A percentile compares a stretch with the other conserved stretches of the same genome.
These are phyloP conservation scores for Pichia kluyveri DNA, from an alignment of 805 yeast species.

Conservation along the genomic window DNA sequence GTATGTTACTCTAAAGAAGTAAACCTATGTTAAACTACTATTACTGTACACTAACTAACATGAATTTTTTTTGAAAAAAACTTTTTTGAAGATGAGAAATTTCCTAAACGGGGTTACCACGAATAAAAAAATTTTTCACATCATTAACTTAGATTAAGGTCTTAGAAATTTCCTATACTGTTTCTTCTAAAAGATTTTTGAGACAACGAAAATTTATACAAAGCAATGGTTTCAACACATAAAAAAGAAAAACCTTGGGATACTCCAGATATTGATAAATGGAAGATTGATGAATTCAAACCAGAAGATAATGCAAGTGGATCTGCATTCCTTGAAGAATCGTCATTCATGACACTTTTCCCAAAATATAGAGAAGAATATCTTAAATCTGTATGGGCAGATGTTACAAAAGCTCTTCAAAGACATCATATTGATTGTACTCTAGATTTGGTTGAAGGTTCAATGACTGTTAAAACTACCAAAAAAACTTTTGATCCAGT, in stretches of 20 bases:
- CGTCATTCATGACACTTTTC: constrained; percentile 87
- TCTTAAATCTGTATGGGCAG: constrained; percentile 85
- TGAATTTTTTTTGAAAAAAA: no score
- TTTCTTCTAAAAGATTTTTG: no score
- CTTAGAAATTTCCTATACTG: no score
- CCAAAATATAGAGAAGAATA: constrained; percentile 95
- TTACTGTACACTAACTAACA: no score
- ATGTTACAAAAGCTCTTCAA: constrained; percentile 74
- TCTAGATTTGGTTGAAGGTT: constrained; percentile 87
- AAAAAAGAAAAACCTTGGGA: constrained; percentile 98
- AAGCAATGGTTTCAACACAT: constrained; percentile 78
- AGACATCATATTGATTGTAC: constrained; percentile 72
- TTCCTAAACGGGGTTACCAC: no score
- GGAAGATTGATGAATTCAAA: constrained; percentile 82
- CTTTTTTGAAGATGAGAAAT: no score
- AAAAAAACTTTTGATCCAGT: constrained; percentile 95
- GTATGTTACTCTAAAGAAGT: no score
- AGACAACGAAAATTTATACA: no score
- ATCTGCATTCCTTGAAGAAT: constrained; percentile 87
- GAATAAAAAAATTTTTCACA: no score
- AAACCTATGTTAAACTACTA: no score
- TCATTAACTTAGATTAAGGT: no score
- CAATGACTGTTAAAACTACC: constrained; percentile 95
- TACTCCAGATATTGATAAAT: constrained; percentile 87
- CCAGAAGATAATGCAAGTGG: constrained; percentile 87